Evolutionary conservation across 1,139 yeast species (phyloP).

Genomic region (Nakaseomyces sp.): DNA sequence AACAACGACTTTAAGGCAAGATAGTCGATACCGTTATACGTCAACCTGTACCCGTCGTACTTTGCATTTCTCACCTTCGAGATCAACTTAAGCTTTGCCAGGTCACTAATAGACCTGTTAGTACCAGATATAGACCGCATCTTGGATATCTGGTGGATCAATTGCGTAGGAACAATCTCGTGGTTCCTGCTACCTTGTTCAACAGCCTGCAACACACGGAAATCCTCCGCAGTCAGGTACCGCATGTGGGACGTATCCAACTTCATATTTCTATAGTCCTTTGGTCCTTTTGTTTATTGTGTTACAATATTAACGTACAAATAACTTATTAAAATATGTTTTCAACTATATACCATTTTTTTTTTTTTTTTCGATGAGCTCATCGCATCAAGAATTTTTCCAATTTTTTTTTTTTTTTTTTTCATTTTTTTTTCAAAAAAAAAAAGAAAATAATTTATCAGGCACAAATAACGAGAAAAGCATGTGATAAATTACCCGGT

Average conservation of each 20-base stretch:
- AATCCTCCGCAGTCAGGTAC: constrained; percentile 83
- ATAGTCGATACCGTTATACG: constrained; percentile 86
- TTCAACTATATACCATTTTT: not conserved
- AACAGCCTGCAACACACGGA: constrained; percentile 78
- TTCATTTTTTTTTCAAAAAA: not conserved
- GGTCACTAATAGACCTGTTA: constrained; percentile 67
- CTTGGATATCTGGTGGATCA: constrained; percentile 76
- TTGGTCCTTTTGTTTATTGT: not conserved
- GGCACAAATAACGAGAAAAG: no score
- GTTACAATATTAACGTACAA: not conserved
- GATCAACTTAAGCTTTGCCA: constrained; percentile 77
- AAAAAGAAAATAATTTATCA: no score
- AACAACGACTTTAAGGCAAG: constrained; percentile 78
- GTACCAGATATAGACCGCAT: constrained; percentile 70
- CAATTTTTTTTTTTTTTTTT: not conserved
- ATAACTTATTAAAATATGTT: not conserved
- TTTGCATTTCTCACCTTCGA: constrained; percentile 74
- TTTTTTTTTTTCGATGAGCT: not conserved
- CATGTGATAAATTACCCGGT: no score
- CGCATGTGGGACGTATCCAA: constrained; percentile 90
- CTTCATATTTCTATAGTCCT: constrained; percentile 49
- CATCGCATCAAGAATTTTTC: not conserved
- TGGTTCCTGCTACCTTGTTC: constrained; percentile 90
- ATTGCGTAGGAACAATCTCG: constrained; percentile 83
- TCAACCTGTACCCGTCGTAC: constrained; percentile 85